Base-by-base conservation (phyloP, 1,284 basidiomycete genomes). In the Moniliophthora roreri region DNA sequence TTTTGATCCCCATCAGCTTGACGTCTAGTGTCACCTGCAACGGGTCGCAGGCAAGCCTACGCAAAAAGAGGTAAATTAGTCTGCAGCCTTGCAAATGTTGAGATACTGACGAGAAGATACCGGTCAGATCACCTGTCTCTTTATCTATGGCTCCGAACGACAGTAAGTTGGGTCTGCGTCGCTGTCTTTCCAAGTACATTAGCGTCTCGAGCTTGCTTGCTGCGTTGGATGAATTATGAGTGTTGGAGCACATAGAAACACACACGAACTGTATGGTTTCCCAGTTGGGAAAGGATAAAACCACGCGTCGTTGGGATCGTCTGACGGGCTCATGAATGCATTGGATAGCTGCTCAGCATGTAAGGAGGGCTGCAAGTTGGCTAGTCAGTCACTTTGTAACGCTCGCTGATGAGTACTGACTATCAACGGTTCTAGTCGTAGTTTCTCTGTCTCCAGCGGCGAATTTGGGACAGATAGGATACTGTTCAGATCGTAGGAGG, bases 401-500 rank as follows among this genome's bases (percentile, higher is more conserved):
- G 21, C 11, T 38, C n/a, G n/a, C 16, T 18, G 8, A 16, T n/a
- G 35, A 53, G 4, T 44, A 62, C 39, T 40, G 10, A 40, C 61
- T 28, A 62, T 56, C 45, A 62, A 54, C 1, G 61, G 61, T 40
- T 59, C 58, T 3, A 62, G 40, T 20, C 46, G 49, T 7, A 62
- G 50, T 24, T 51, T 34, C 2, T 56, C 47, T 13, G 61, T 60
- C 36, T 50, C 40, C 36, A 62, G 50, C 2, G 56, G 50, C 8
- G 18, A 28, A 1, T 35, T 34, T 1, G 61, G 61, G 15, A 51
- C 46, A 10, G 61, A 52, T 0, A 62, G 41, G 11, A 58, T 39
- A 39, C 58, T 59, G 51, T 62, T 62, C n/a, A 62, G 24, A 44
- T 62, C 61, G 36, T 62, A 62, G n/a, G 57, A 57, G n/a, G 52